Base-by-base conservation (phyloP, 345 rosid genomes). In the Brassica napus region DNA sequence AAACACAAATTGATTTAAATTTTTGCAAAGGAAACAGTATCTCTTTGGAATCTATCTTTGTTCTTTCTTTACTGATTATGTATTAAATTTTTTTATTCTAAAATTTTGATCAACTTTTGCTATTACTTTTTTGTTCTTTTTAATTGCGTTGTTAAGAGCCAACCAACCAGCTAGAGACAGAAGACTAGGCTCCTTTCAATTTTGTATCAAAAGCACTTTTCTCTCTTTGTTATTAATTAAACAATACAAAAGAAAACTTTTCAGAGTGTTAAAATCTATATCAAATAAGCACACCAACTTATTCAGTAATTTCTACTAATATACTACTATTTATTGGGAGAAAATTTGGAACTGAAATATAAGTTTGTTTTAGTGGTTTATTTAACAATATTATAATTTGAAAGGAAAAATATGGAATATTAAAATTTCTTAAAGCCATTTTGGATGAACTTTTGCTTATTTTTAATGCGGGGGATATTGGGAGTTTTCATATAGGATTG, bases 131-230 rank as follows among this genome's bases (percentile, higher is more conserved):
- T 61, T 61, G n/a, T 35, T 69, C 57, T 52, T 67, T 60, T 79
- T 35, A 58, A 62, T 79, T 68, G 71, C 73, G 60, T 62, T 69
- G 79, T 61, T 52, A 69, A 63, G 75, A 74, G 79, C 75, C 65
- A 74, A 75, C 79, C 76, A 80, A 80, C 24, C 68, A 42, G 75
- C 75, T 69, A 63, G 63, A 74, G 79, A 80, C 76, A 74, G 72
- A 59, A 81, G 54, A 30, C 49, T 18, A 28, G 71, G 68, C 79
- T 80, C 79, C 71, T 80, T 80, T 80, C 68, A 35, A 61, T 69
- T 74, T 63, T 52, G 34, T 68, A 79, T 59, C 74, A 60, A 79
- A 68, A 80, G 52, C 59, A 1, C 82, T 68, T 79, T 68, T 79
- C 82, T 61, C 78, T 35, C 31, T 60, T 66, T 65, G 61, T 2